phyloP scores from a whole-genome alignment of 331 rosid species.

The Quercus phellos region DNA sequence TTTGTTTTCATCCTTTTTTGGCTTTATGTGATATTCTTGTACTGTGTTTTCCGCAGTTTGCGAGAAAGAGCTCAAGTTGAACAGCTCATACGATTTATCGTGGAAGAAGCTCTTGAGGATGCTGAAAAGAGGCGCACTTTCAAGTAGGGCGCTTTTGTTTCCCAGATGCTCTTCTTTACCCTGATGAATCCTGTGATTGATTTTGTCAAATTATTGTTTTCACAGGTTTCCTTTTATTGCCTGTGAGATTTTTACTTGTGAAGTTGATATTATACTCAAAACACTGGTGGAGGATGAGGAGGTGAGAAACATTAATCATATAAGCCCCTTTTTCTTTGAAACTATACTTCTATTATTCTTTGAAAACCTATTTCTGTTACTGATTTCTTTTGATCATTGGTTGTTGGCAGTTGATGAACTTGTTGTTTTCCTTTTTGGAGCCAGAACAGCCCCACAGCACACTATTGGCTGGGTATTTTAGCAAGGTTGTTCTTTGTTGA shows the following conservation, averaged over 20 bases:
- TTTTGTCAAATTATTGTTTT: slow-evolving; percentile 24
- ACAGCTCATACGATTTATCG: slow-evolving; percentile 65
- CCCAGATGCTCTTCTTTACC: slow-evolving; percentile 8
- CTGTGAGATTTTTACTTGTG: slow-evolving; percentile 96
- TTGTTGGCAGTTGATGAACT: slow-evolving; percentile 78
- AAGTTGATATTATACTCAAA: slow-evolving; percentile 89
- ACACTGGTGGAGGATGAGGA: slow-evolving; percentile 91
- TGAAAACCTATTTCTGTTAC: slow-evolving; percentile 7
- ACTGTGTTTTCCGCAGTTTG: slow-evolving; percentile 52
- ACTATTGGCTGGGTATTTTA: slow-evolving; percentile 89
- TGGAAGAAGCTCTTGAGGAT: slow-evolving; percentile 92
- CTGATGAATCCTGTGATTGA: slow-evolving; percentile 22
- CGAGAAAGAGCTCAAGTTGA: slow-evolving; percentile 81
- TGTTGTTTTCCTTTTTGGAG: slow-evolving; percentile 90
- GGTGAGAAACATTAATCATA: slow-evolving; percentile 43
- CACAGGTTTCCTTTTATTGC: slow-evolving; percentile 95
- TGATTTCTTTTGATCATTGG: slow-evolving; percentile 28
- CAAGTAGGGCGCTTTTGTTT: slow-evolving; percentile 55
- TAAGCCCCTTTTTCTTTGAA: slow-evolving; percentile 4
- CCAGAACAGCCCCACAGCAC: slow-evolving; percentile 71
- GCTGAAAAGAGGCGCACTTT: slow-evolving; percentile 84
- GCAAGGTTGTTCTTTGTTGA: slow-evolving; percentile 68
- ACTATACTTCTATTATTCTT: slow-evolving; percentile 3
- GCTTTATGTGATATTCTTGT: slow-evolving; percentile 8
- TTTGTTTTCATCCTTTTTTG: slow-evolving; percentile 11